Conservation (phyloP, 768 basidiomycete species). For the Pleurotus citrinopileatus region DNA sequence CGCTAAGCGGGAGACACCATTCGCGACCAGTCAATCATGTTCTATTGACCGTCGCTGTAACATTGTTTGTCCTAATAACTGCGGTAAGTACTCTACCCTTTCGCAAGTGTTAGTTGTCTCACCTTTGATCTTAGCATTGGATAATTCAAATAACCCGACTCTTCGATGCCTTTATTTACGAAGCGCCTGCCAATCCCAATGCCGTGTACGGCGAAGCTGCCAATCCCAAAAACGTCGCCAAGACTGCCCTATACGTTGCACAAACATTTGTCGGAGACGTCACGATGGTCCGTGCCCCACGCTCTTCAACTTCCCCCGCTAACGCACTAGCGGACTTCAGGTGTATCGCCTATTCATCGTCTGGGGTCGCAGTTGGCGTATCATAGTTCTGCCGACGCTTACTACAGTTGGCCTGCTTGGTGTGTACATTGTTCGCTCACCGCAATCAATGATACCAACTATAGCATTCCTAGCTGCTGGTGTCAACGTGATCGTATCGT, state of each 20-base stretch:
- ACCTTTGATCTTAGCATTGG: constrained; percentile 4
- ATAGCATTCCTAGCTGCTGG: neutral
- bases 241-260: constrained; percentile 8
- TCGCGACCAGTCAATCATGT: constrained; percentile 2
- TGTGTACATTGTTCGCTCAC: neutral
- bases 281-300: constrained; percentile 2
- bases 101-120: neutral
- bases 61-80: constrained; percentile 5
- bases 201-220: neutral
- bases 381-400: constrained; percentile 2
- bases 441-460: neutral
- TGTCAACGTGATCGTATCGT: neutral
- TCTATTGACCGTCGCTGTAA: constrained; percentile 3
- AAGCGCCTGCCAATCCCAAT: neutral
- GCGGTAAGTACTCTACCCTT: neutral
- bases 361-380: constrained; percentile 6
- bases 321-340: neutral
- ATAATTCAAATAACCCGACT: constrained; percentile 6
- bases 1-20: constrained; percentile 3
- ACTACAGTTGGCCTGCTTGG: constrained; percentile 6
- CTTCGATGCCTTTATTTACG: constrained; percentile 7
- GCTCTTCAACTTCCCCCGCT: too few relatives aligned
- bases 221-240: constrained; percentile 5
- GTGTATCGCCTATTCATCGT: constrained; percentile 8
- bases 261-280: constrained; percentile 6